A percentile compares a stretch with the other conserved stretches of the same genome.
Conservation (phyloP, 306 rosid genomes). For the Astragalus membranaceus region DNA sequence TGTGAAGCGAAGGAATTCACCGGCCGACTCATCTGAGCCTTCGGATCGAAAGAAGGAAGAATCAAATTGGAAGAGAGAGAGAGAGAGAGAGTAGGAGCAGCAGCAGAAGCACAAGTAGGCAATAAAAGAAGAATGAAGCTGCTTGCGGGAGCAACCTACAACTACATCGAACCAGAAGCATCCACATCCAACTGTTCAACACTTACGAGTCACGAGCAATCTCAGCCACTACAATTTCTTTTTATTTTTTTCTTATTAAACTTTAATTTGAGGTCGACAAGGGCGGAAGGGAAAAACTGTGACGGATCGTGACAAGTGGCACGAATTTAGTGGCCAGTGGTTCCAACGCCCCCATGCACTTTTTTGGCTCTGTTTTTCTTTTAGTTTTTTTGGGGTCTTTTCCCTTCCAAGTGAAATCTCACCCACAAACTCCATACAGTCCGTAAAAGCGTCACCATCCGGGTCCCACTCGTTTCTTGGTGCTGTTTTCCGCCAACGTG, state of each 20-base stretch:
- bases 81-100: not conserved
- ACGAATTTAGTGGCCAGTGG: slow-evolving; percentile 25
- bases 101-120: not conserved
- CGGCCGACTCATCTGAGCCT: slow-evolving; percentile 33
- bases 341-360: slow-evolving; percentile 33
- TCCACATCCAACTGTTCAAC: slow-evolving; percentile 12
- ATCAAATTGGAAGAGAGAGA: not conserved
- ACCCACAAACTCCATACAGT: slow-evolving; percentile 51
- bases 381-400: not conserved
- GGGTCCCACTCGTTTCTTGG: slow-evolving; percentile 16
- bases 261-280: slow-evolving; percentile 56
- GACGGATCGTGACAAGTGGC: slow-evolving; percentile 42
- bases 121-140: not conserved
- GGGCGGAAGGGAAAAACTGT: slow-evolving; percentile 2
- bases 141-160: slow-evolving; percentile 19
- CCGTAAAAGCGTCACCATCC: slow-evolving; percentile 45
- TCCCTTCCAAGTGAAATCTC: slow-evolving; percentile 30
- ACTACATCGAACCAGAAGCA: slow-evolving; percentile 24
- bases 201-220: slow-evolving; percentile 41
- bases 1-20: slow-evolving; percentile 23
- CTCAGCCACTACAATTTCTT: slow-evolving; percentile 79
- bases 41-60: slow-evolving; percentile 1
- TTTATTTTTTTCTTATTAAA: not conserved
- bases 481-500: not conserved
- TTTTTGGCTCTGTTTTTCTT: slow-evolving; percentile 16